Conservation (phyloP, 495 filamentous ascomycete genomes). For the Hyaloscypha finlandica region DNA sequence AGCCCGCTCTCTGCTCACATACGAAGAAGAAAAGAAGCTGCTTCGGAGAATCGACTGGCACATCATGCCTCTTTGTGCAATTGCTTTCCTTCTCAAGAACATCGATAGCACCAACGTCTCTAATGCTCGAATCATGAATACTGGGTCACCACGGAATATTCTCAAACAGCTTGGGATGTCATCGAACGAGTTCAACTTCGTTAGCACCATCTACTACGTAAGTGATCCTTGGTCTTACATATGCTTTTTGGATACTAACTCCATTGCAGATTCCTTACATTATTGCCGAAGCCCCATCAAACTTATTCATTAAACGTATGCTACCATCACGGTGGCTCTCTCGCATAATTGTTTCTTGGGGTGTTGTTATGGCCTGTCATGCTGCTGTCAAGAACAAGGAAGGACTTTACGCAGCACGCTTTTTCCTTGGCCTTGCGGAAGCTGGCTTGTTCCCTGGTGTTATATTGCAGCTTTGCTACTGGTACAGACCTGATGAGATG, state of each 20-base stretch:
- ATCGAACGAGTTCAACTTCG: constrained; percentile 12
- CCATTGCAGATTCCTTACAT: constrained; percentile 68
- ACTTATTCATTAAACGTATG: constrained; percentile 40
- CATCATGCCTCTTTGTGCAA: constrained; percentile 52
- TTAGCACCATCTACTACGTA: constrained; percentile 54
- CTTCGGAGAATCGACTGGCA: constrained; percentile 49
- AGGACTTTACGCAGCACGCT: constrained; percentile 59
- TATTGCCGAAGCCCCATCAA: constrained; percentile 60
- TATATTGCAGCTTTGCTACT: constrained; percentile 71
- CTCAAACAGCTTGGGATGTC: constrained; percentile 59
- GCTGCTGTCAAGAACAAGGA: constrained; percentile 64
- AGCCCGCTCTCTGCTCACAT: constrained; percentile 40
- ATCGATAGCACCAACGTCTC: constrained; percentile 61
- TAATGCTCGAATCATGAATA: constrained; percentile 68
- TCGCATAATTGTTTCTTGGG: constrained; percentile 29
- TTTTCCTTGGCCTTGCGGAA: constrained; percentile 68
- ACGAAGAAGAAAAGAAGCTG: constrained; percentile 41
- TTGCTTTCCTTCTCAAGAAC: constrained; percentile 44
- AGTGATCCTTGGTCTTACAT: constrained; percentile 42
- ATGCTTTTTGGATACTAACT: background rate
- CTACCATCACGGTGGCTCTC: constrained; percentile 15
- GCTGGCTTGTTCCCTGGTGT: constrained; percentile 74
- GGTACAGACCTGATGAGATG: constrained; percentile 60
- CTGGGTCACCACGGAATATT: constrained; percentile 58
- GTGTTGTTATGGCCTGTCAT: constrained; percentile 61